Conservation (phyloP, 768 basidiomycete genomes). For the Psilocybe tampanensis region DNA sequence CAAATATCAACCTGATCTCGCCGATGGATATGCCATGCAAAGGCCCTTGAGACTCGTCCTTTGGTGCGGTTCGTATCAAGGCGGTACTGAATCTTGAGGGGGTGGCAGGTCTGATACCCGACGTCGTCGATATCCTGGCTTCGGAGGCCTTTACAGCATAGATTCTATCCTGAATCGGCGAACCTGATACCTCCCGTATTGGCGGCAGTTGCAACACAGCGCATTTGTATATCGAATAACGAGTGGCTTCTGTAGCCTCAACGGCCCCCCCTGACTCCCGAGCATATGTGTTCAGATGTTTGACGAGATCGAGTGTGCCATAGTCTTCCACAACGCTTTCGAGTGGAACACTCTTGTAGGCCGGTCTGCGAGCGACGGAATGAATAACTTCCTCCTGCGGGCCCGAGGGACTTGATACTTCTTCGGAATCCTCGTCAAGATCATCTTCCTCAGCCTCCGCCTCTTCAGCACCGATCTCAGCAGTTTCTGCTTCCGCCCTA, state of each 20-base stretch:
- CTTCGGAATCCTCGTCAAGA: too few relatives aligned
- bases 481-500: neutral
- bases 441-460: neutral
- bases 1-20: conserved; percentile 7
- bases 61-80: conserved; percentile 12
- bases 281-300: conserved; percentile 6
- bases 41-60: neutral
- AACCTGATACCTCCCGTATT: conserved; percentile 14
- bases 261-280: conserved; percentile 21
- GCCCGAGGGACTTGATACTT: neutral
- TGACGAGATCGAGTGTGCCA: conserved; percentile 6
- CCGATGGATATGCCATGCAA: conserved; percentile 21
- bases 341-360: neutral
- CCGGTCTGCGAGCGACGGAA: conserved; percentile 13
- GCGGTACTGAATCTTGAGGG: conserved; percentile 24
- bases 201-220: conserved; percentile 17
- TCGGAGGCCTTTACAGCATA: conserved; percentile 8
- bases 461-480: neutral
- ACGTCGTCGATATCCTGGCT: neutral
- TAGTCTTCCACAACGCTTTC: conserved; percentile 6
- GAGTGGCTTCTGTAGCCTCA: neutral
- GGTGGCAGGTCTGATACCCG: conserved; percentile 17
- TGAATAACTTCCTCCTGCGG: neutral
- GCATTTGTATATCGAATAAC: conserved; percentile 23
- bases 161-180: conserved; percentile 7